These are phyloP conservation scores for Wickerhamiella azyma DNA, from an alignment of 805 yeast species.

Conservation along the genomic window DNA sequence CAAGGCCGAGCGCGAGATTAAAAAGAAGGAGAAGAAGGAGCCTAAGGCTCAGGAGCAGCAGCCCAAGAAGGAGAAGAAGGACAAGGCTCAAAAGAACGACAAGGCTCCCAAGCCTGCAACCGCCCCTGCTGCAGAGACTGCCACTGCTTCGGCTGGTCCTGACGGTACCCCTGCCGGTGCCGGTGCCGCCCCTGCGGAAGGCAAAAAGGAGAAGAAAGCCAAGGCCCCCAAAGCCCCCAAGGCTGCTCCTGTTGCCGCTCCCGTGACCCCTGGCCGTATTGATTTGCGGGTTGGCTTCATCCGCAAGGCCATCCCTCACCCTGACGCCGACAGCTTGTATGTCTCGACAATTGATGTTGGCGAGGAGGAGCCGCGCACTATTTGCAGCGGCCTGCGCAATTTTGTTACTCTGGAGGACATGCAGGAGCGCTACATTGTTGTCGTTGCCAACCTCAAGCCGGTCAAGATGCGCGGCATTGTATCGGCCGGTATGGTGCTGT, in stretches of 20 bases:
- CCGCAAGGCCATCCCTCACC: conserved; percentile 92
- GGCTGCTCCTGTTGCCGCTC: conserved; percentile 33
- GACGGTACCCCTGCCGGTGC: conserved; percentile 8
- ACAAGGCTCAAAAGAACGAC: conserved; percentile 15
- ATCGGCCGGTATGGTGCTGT: conserved; percentile 91
- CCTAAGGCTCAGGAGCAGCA: conserved; percentile 15
- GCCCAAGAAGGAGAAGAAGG: conserved; percentile 25
- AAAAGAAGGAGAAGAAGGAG: conserved; percentile 32
- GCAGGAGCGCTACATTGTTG: conserved; percentile 86
- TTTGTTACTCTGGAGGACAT: conserved; percentile 80
- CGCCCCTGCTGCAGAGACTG: conserved; percentile 19
- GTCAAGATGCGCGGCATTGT: conserved; percentile 96
- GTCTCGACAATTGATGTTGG: conserved; percentile 96
- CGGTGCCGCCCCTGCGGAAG: conserved; percentile 13
- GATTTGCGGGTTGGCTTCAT: conserved; percentile 94
- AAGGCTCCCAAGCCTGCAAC: conserved; percentile 20
- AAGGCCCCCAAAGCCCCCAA: conserved; percentile 40
- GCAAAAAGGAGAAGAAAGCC: conserved; percentile 25
- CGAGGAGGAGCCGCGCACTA: conserved; percentile 94
- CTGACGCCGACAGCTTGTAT: conserved; percentile 92
- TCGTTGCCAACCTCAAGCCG: conserved; percentile 93
- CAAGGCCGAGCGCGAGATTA: conserved; percentile 45
- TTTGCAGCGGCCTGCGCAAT: conserved; percentile 91
- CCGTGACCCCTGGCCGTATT: conserved; percentile 52
- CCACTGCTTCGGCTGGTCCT: conserved; percentile 15